Base-by-base conservation (phyloP, 108 stramenopile genomes). In the Fistulifera solaris region DNA sequence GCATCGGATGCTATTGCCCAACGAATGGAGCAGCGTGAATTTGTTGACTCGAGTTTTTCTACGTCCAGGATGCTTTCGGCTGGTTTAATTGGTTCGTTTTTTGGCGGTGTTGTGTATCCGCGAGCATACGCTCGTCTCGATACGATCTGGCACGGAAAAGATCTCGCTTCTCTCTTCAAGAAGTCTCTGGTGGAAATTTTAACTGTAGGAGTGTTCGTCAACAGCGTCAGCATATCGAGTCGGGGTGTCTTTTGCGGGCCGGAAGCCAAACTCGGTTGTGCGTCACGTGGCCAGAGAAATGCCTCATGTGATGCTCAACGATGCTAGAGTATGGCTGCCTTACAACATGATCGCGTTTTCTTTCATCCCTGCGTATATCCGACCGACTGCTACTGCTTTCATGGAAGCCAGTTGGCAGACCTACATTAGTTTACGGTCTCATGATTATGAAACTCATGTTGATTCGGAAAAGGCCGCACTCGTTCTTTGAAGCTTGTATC, bases 351-450 rank as follows among this genome's bases (percentile, higher is more conserved):
- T 74, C 0, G 73, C 73, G 14, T 78, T 78, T 65, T 48, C 65
- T 1, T 14, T 74, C n/a, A 68, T 78, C 48, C 73, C 77, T 31
- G 41, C 52, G 8, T 28, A 42, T 12, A 71, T 75, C 15, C 47
- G 77, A 38, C 77, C 77, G 40, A 54, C 60, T 5, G 65, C 73
- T 2, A 78, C 77, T 12, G 23, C 59, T 0, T 28, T 73, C 35
- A 78, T 78, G 77, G 77, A 78, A 44, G 60, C 73, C 17, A 40
- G 31, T 1, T 78, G 77, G 77, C 77, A 78, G 65, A 75, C 77
- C 11, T 78, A 78, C 46, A 78, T 78, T 39, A 75, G 73, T 47
- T 47, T 73, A 17, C 48, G 65, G 18, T 67, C 77, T 15, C 56
- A 78, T 49, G 56, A 68, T 45, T 74, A 51, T 11, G 50, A 24